Conservation (phyloP, 371 early-diverging fungal species). For the Entomophthora muscae region DNA sequence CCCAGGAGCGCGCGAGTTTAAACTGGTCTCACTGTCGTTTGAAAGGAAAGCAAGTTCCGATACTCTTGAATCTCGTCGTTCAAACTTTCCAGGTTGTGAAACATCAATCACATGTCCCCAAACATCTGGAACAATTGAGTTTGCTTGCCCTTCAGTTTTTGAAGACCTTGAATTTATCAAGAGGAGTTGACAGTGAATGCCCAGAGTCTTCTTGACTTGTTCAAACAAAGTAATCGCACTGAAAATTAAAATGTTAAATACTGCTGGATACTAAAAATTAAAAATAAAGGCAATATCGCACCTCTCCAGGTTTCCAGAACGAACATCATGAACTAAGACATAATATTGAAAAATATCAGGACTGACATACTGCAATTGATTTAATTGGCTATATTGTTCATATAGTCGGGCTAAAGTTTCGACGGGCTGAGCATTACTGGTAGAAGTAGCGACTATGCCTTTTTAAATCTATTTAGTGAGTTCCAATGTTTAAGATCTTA, state of each 20-base stretch:
- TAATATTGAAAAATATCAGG: conserved; percentile 45
- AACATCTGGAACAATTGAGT: conserved; percentile 11
- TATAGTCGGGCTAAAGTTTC: conserved; percentile 37
- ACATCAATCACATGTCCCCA: conserved; percentile 11
- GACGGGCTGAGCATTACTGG: conserved; percentile 58
- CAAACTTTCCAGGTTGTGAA: not conserved
- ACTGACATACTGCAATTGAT: conserved; percentile 45
- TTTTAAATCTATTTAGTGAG: not conserved
- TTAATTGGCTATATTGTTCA: conserved; percentile 28
- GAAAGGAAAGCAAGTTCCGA: too few species aligned
- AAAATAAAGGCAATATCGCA: too few species aligned
- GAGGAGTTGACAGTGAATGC: conserved; percentile 40
- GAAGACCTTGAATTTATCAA: conserved; percentile 14
- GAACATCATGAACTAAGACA: conserved; percentile 54
- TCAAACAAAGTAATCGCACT: conserved; percentile 25
- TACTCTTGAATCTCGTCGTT: not conserved
- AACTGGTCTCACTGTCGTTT: not conserved
- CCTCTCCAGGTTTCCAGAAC: conserved; percentile 28
- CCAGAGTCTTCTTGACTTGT: conserved; percentile 43
- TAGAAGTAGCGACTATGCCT: conserved; percentile 57
- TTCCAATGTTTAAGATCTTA: not conserved
- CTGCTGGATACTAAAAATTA: too few species aligned
- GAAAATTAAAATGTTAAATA: too few species aligned
- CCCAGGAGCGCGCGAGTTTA: not conserved
- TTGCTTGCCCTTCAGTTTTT: not conserved